Percentiles rank a stretch among this genome's conserved stretches.
These are phyloP conservation scores for Cyberlindnera meyerae DNA, from an alignment of 805 yeast genomes.

Conservation along the genomic window DNA sequence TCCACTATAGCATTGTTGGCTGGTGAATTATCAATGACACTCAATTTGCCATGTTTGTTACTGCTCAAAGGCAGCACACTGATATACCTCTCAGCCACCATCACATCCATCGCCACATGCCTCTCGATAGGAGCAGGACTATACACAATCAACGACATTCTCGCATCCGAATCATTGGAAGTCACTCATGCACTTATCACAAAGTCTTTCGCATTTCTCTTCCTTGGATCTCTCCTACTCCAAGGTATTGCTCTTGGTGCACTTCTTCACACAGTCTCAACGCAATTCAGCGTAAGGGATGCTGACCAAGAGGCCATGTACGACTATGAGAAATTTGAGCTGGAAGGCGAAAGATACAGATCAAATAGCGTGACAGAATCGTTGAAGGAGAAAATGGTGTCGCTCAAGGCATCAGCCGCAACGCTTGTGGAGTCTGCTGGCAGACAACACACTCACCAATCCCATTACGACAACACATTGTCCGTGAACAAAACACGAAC, in stretches of 20 bases:
- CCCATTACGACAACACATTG: not conserved
- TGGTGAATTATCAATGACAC: constrained; percentile 11
- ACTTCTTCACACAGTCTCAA: constrained; percentile 5
- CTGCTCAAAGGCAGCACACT: not conserved
- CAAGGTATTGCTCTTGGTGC: constrained; percentile 10
- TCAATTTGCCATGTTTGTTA: constrained; percentile 11
- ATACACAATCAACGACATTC: constrained; percentile 7
- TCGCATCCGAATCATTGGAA: no score
- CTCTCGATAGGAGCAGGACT: constrained; percentile 25
- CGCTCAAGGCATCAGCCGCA: constrained; percentile 25
- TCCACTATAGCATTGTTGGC: constrained; percentile 7
- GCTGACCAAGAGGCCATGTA: no score
- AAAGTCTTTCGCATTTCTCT: constrained; percentile 10
- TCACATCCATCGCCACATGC: constrained; percentile 7
- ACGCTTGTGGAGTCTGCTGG: constrained; percentile 22
- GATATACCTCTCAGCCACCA: not conserved
- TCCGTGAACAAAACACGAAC: no score
- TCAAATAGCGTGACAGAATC: constrained; percentile 5
- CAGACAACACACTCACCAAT: constrained; percentile 3
- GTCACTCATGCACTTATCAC: not conserved
- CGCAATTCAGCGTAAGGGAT: no score
- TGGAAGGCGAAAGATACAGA: constrained; percentile 1
- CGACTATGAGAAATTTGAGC: no score
- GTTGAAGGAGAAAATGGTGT: constrained; percentile 10
- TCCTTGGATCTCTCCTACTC: constrained; percentile 8